Conservation (phyloP, 2,329 filamentous ascomycete genomes). For the Cladorrhinum sp. region DNA sequence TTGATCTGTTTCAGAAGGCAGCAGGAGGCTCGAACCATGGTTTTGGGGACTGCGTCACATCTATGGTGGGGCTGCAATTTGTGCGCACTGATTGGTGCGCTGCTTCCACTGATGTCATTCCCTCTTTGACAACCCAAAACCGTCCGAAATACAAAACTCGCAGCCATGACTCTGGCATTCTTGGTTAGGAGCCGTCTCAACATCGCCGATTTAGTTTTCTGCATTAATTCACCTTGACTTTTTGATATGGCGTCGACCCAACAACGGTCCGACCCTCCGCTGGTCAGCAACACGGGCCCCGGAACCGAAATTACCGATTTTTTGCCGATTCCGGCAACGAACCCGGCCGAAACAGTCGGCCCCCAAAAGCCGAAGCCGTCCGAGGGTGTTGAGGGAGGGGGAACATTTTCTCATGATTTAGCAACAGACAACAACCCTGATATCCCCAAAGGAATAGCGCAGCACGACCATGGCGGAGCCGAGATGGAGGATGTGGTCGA, state of each 20-base stretch:
- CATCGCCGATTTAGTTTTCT: neutral
- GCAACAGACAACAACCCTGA: constrained; percentile 42
- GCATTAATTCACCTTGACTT: neutral
- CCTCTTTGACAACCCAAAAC: neutral
- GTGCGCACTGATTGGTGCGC: neutral
- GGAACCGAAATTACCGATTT: constrained; percentile 31
- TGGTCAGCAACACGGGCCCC: constrained; percentile 19
- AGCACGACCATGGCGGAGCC: constrained; percentile 43
- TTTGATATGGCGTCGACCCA: constrained; percentile 6
- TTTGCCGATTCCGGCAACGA: constrained; percentile 34
- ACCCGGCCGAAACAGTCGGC: constrained; percentile 30
- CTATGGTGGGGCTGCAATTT: neutral
- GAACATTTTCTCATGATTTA: constrained; percentile 42
- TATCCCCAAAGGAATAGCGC: constrained; percentile 40
- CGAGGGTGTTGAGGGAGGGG: constrained; percentile 26
- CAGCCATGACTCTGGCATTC: neutral
- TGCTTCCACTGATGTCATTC: constrained; percentile 22
- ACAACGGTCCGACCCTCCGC: neutral
- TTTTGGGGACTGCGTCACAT: constrained; percentile 5
- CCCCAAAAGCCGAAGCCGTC: constrained; percentile 23
- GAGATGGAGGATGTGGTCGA: constrained; percentile 53
- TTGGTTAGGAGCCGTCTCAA: neutral
- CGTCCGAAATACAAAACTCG: neutral
- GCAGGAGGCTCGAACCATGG: neutral
- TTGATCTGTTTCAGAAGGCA: too few species aligned